These are phyloP conservation scores for Bacterosira constricta DNA, from an alignment of 108 stramenopile genomes.

Conservation along the genomic window DNA sequence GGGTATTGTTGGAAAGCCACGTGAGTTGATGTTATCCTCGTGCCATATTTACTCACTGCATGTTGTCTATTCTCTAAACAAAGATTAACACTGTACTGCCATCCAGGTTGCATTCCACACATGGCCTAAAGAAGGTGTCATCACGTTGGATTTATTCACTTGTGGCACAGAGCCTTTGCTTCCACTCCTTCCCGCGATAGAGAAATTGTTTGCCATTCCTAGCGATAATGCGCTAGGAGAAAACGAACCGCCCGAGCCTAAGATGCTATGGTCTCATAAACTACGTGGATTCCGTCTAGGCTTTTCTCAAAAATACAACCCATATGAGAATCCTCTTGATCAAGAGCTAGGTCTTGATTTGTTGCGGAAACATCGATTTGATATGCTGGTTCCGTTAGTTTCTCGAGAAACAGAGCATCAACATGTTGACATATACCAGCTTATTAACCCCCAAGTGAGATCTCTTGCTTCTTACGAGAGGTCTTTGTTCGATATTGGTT, in stretches of 20 bases:
- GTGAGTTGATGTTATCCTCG: neutral
- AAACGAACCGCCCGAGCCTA: neutral
- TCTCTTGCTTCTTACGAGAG: conserved; percentile 38
- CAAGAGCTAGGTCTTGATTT: conserved; percentile 18
- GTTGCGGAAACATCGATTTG: conserved; percentile 1
- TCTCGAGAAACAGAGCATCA: conserved; percentile 48
- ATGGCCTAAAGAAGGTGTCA: conserved; percentile 82
- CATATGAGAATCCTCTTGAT: conserved; percentile 11
- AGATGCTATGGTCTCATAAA: conserved; percentile 63
- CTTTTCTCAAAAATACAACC: neutral
- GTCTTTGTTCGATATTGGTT: conserved; percentile 46
- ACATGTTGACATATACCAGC: conserved; percentile 8
- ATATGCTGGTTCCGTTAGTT: conserved; percentile 18
- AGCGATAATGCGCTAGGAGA: too few relatives aligned
- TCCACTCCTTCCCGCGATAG: conserved; percentile 57
- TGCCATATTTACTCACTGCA: conserved; percentile 11
- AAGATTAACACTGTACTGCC: too few relatives aligned
- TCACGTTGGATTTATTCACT: conserved; percentile 78
- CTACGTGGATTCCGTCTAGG: conserved; percentile 47
- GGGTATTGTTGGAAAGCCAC: conserved; percentile 69
- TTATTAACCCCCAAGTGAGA: conserved; percentile 44
- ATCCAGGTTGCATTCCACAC: conserved; percentile 71
- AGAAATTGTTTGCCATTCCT: conserved; percentile 56
- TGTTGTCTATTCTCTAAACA: too few relatives aligned
- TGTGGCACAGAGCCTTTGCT: conserved; percentile 54